Percentiles rank a stretch among this genome's conserved stretches.
These are phyloP conservation scores for Circinella minor DNA, from an alignment of 371 early-diverging fungal species.

Conservation along the genomic window DNA sequence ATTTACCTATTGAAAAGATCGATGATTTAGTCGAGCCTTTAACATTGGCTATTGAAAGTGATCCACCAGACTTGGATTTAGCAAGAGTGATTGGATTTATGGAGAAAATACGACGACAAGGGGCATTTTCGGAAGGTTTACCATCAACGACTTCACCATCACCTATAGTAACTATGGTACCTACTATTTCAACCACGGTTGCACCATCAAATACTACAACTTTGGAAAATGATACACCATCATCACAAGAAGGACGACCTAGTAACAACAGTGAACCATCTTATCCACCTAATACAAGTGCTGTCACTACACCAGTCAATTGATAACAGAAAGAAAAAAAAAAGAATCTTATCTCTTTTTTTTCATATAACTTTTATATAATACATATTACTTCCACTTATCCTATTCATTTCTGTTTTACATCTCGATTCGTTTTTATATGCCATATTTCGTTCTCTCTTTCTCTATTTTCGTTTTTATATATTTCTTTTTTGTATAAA, in stretches of 20 bases:
- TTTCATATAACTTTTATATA: not conserved
- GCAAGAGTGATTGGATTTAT: conserved; percentile 58
- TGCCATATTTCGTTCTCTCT: no score
- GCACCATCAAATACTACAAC: not conserved
- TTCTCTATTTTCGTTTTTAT: no score
- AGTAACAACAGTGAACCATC: not conserved
- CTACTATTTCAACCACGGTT: not conserved
- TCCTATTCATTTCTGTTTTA: no score
- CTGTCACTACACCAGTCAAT: conserved; percentile 7
- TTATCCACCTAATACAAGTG: not conserved
- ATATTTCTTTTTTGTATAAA: no score
- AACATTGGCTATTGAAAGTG: conserved; percentile 73
- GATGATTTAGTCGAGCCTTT: conserved; percentile 68
- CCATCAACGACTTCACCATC: conserved; percentile 14
- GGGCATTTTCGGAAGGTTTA: conserved; percentile 17
- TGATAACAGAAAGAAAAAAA: not conserved
- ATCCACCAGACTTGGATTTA: conserved; percentile 63
- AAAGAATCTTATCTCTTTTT: not conserved
- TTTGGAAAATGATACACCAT: not conserved
- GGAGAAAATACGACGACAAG: conserved; percentile 52
- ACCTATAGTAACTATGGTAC: not conserved
- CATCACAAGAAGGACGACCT: not conserved
- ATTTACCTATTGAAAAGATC: conserved; percentile 66
- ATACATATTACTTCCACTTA: no score
- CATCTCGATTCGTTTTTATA: no score